phyloP scores from a whole-genome alignment of 805 yeast genomes.

The Pichia phayaonensis region DNA sequence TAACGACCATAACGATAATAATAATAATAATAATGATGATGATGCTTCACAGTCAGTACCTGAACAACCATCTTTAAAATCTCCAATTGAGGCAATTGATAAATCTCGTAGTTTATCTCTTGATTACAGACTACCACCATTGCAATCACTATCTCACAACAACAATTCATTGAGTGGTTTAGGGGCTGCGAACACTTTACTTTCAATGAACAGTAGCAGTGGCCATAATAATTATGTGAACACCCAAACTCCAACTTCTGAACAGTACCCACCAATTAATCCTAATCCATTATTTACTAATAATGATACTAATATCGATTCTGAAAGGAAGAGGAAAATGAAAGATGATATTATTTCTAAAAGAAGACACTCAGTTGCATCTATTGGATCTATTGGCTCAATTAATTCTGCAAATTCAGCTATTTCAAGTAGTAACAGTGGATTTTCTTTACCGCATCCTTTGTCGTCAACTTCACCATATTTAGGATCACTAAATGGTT shows the following conservation, averaged over 20 bases:
- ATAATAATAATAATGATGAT: too few relatives aligned
- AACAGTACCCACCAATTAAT: background rate
- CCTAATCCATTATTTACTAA: background rate
- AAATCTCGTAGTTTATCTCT: constrained; percentile 18
- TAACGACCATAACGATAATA: too few relatives aligned
- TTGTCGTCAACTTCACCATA: constrained; percentile 18
- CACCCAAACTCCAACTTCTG: background rate
- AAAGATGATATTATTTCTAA: constrained; percentile 17
- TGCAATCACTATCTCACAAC: background rate
- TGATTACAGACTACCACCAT: constrained; percentile 14
- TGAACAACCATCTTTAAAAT: background rate
- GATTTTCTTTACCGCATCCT: constrained; percentile 20
- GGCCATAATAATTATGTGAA: background rate
- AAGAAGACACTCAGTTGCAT: constrained; percentile 29
- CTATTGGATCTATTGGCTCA: constrained; percentile 12
- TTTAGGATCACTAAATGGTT: constrained; percentile 1
- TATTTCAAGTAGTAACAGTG: constrained; percentile 6
- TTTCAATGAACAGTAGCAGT: background rate
- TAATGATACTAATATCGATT: constrained; percentile 13
- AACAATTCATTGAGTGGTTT: background rate
- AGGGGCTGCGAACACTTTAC: constrained; percentile 2
- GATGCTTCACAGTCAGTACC: background rate
- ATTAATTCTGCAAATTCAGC: background rate
- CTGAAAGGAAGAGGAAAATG: constrained; percentile 22
- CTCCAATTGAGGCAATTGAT: constrained; percentile 4